Percentiles rank a stretch among this genome's conserved stretches.
Evolutionary conservation across 2,329 filamentous ascomycete species (phyloP).

Genomic region (Sporothrix brunneoviolacea): DNA sequence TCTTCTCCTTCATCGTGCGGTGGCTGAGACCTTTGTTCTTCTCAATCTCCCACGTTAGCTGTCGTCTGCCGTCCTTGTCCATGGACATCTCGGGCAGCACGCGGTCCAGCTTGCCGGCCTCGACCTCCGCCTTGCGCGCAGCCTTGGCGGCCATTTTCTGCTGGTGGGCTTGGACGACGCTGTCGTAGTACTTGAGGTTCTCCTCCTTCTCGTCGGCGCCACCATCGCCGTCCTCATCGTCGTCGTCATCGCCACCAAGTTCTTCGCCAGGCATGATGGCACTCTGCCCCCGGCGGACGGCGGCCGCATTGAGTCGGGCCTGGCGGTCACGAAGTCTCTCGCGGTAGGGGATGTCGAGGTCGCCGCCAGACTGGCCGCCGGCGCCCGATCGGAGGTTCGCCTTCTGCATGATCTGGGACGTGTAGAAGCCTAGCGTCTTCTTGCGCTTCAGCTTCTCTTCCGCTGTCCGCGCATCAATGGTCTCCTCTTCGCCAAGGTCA

Average conservation of each 20-base stretch:
- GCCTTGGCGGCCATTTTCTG: conserved; percentile 69
- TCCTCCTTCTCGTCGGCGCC: conserved; percentile 68
- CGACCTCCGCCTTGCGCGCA: conserved; percentile 47
- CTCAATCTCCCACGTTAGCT: conserved; percentile 87
- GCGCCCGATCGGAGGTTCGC: conserved; percentile 74
- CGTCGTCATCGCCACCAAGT: conserved; percentile 58
- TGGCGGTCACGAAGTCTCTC: conserved; percentile 83
- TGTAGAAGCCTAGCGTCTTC: conserved; percentile 95
- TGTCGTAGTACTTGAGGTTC: conserved; percentile 42
- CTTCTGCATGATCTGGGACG: conserved; percentile 93
- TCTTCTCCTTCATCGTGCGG: conserved; percentile 65
- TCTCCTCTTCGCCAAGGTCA: conserved; percentile 88
- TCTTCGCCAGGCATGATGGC: conserved; percentile 56
- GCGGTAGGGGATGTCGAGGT: conserved; percentile 77
- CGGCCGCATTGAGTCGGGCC: conserved; percentile 79
- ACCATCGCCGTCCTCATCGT: conserved; percentile 46
- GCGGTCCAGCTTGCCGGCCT: conserved; percentile 57
- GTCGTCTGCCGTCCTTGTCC: conserved; percentile 79
- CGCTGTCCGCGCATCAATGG: conserved; percentile 68
- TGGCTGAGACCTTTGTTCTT: conserved; percentile 96
- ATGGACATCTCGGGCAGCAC: conserved; percentile 61
- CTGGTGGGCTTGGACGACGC: conserved; percentile 15
- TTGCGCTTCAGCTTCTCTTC: conserved; percentile 84
- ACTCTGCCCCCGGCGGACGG: conserved; percentile 72
- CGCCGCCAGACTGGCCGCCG: conserved; percentile 68